A percentile compares a stretch with the other conserved stretches of the same genome.
phyloP scores from a whole-genome alignment of 371 early-diverging fungal species.

The Apophysomyces ossiformis region DNA sequence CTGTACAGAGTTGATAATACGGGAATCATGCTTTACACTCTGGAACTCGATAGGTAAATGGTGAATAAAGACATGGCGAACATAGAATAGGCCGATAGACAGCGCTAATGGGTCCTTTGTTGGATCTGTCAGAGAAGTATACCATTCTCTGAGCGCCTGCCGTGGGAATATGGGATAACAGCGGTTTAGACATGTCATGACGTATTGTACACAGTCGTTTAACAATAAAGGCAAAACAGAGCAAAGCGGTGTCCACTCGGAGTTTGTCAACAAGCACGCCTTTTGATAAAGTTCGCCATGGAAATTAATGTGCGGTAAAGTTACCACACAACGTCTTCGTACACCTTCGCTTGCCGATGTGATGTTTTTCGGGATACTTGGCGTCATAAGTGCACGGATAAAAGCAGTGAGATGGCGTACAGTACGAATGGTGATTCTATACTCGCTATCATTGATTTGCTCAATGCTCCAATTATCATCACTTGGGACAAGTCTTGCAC shows the following conservation, averaged over 20 bases:
- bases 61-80: constrained; percentile 37
- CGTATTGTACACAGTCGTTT: constrained; percentile 27
- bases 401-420: constrained; percentile 12
- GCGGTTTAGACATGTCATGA: constrained; percentile 35
- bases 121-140: constrained; percentile 20
- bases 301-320: constrained; percentile 21
- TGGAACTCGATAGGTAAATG: constrained; percentile 21
- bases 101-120: constrained; percentile 26
- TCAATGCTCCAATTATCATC: constrained; percentile 16
- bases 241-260: constrained; percentile 22
- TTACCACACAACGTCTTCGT: constrained; percentile 1
- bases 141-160: constrained; percentile 25
- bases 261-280: background rate
- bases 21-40: constrained; percentile 13
- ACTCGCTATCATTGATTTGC: constrained; percentile 9
- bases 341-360: background rate
- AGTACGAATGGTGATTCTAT: constrained; percentile 16
- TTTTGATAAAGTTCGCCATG: constrained; percentile 22
- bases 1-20: constrained; percentile 28
- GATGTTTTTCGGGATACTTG: constrained; percentile 5
- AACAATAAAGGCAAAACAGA: constrained; percentile 18
- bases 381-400: constrained; percentile 10
- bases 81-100: constrained; percentile 29
- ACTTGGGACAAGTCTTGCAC: background rate
- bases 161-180: constrained; percentile 34